These are phyloP conservation scores for Cryomyces minteri DNA, from an alignment of 495 filamentous ascomycete species.

Conservation along the genomic window DNA sequence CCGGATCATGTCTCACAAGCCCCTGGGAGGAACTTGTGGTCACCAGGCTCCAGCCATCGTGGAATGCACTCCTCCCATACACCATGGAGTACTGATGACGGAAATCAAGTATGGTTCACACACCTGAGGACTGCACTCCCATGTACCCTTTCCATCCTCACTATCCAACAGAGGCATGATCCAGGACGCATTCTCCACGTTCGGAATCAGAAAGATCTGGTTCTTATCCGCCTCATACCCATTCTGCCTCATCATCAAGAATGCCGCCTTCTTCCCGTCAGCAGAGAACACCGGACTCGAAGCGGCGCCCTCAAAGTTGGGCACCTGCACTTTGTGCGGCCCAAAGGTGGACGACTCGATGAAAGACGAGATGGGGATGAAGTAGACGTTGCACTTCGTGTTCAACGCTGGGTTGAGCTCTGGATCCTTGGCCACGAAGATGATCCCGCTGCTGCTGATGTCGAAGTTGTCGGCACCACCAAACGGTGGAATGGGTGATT, in stretches of 20 bases:
- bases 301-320: conserved; percentile 47
- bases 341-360: conserved; percentile 10
- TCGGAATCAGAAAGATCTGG: conserved; percentile 41
- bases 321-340: conserved; percentile 27
- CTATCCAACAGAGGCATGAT: conserved; percentile 32
- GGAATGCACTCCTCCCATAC: neutral
- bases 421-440: conserved; percentile 78
- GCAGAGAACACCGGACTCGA: conserved; percentile 59
- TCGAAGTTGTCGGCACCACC: conserved; percentile 42
- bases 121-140: conserved; percentile 1
- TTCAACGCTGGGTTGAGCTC: conserved; percentile 56
- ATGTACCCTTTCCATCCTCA: conserved; percentile 8
- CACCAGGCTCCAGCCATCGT: neutral
- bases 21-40: neutral
- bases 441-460: conserved; percentile 36
- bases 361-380: conserved; percentile 42
- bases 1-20: neutral
- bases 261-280: conserved; percentile 53
- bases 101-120: too few relatives aligned
- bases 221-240: conserved; percentile 88
- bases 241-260: conserved; percentile 41
- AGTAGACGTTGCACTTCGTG: conserved; percentile 65
- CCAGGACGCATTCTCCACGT: conserved; percentile 28
- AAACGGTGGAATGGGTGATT: conserved; percentile 43
- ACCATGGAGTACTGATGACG: too few relatives aligned